Conservation (phyloP, 2,329 filamentous ascomycete genomes). For the Thyridium curvatum region DNA sequence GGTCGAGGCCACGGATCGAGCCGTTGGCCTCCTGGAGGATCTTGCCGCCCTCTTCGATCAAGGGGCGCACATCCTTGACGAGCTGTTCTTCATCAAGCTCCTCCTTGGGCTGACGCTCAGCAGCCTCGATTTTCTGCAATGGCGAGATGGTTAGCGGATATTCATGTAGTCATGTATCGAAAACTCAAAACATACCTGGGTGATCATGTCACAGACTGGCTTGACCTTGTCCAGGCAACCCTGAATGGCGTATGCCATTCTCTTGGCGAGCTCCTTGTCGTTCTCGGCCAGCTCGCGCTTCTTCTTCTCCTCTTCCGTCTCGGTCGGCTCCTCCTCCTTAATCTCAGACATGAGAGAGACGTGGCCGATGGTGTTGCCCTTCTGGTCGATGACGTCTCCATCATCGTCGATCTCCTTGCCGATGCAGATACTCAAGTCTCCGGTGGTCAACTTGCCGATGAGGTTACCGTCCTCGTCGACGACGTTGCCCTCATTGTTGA, state of each 20-base stretch:
- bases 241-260: constrained; percentile 67
- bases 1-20: constrained; percentile 79
- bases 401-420: constrained; percentile 67
- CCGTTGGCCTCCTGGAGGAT: constrained; percentile 85
- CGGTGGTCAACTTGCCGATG: constrained; percentile 62
- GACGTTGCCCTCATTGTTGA: constrained; percentile 55
- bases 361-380: constrained; percentile 61
- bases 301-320: constrained; percentile 53
- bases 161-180: constrained; percentile 5
- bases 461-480: constrained; percentile 52
- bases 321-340: constrained; percentile 29
- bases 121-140: constrained; percentile 64
- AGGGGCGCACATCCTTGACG: constrained; percentile 77
- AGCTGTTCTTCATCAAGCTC: constrained; percentile 87
- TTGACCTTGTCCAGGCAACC: constrained; percentile 78
- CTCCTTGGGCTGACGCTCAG: constrained; percentile 74
- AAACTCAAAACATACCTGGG: constrained; percentile 53
- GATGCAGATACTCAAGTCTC: constrained; percentile 56
- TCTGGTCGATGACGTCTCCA: constrained; percentile 64
- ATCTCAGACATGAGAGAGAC: constrained; percentile 60
- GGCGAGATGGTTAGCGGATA: neutral
- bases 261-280: constrained; percentile 70
- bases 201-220: constrained; percentile 82
- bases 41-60: constrained; percentile 79
- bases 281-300: constrained; percentile 51